Evolutionary conservation across 768 basidiomycete genomes (phyloP).

Genomic region (Saitozyma sp.): DNA sequence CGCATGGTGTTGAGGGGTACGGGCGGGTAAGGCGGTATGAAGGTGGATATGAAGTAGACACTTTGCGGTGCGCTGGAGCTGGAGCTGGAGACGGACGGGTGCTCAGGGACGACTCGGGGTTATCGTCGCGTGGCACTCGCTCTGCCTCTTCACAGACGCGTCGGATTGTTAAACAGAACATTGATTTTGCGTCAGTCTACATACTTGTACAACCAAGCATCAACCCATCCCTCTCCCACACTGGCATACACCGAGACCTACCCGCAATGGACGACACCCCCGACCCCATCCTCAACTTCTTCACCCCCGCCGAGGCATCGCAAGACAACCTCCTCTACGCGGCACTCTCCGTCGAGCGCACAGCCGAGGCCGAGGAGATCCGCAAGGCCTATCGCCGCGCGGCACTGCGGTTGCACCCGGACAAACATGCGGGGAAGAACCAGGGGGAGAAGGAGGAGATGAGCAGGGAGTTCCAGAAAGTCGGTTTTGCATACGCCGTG

Average conservation of each 20-base stretch:
- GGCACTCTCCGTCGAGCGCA: slow-evolving; percentile 62
- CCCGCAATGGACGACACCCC: slow-evolving; percentile 37
- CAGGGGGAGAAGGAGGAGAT: slow-evolving; percentile 67
- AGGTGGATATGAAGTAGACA: neutral
- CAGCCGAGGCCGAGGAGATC: slow-evolving; percentile 67
- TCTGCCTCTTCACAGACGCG: neutral
- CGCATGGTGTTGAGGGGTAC: slow-evolving; percentile 18
- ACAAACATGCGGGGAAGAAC: slow-evolving; percentile 70
- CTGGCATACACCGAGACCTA: too few species aligned
- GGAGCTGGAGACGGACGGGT: neutral
- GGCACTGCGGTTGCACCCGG: slow-evolving; percentile 82
- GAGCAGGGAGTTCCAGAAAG: slow-evolving; percentile 73
- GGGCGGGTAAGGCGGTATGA: neutral
- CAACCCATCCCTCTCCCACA: neutral
- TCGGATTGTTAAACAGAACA: neutral
- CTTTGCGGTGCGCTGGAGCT: neutral
- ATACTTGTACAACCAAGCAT: too few species aligned
- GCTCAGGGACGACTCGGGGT: neutral
- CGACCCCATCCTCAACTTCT: slow-evolving; percentile 47
- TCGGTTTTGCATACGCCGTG: slow-evolving; percentile 91
- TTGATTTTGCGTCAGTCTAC: neutral
- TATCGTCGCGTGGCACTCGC: neutral
- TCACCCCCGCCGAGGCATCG: slow-evolving; percentile 22
- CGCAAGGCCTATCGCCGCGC: slow-evolving; percentile 80
- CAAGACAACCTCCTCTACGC: slow-evolving; percentile 61